phyloP scores from a whole-genome alignment of 2,329 filamentous ascomycete genomes.

The Diaporthe batatas region DNA sequence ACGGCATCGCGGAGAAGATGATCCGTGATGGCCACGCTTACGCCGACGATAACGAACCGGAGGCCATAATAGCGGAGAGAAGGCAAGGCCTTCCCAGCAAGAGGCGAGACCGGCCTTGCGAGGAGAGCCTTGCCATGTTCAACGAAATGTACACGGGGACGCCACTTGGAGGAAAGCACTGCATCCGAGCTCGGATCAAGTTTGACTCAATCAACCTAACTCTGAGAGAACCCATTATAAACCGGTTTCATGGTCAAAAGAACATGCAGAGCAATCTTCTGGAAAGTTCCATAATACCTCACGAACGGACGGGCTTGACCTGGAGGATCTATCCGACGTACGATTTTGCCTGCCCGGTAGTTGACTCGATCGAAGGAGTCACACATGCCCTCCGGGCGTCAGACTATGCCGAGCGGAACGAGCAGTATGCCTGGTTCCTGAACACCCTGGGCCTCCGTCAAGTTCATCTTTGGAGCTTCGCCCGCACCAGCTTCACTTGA shows the following conservation, averaged over 20 bases:
- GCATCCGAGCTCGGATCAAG: constrained; percentile 94
- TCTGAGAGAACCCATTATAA: constrained; percentile 96
- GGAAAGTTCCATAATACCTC: constrained; percentile 71
- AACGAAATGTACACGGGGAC: constrained; percentile 93
- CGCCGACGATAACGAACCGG: constrained; percentile 91
- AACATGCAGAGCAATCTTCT: not conserved
- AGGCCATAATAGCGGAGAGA: constrained; percentile 87
- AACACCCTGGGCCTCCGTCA: constrained; percentile 79
- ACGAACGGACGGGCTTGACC: constrained; percentile 82
- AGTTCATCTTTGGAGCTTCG: constrained; percentile 89
- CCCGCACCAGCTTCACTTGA: constrained; percentile 84
- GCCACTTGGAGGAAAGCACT: constrained; percentile 84
- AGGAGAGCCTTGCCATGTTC: constrained; percentile 88
- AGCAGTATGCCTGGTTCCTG: constrained; percentile 89
- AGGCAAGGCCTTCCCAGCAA: constrained; percentile 88
- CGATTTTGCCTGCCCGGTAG: constrained; percentile 86
- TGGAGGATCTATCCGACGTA: constrained; percentile 93
- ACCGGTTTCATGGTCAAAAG: constrained; percentile 72
- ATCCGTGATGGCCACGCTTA: constrained; percentile 92
- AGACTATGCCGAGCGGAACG: constrained; percentile 89
- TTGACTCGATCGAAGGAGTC: constrained; percentile 84
- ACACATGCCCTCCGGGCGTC: constrained; percentile 87
- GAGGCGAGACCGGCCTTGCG: constrained; percentile 79
- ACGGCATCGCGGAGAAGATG: constrained; percentile 85
- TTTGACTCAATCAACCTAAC: constrained; percentile 94